Evolutionary conservation across 2,329 filamentous ascomycete species (phyloP).

Genomic region (Metarhizium brunneum): DNA sequence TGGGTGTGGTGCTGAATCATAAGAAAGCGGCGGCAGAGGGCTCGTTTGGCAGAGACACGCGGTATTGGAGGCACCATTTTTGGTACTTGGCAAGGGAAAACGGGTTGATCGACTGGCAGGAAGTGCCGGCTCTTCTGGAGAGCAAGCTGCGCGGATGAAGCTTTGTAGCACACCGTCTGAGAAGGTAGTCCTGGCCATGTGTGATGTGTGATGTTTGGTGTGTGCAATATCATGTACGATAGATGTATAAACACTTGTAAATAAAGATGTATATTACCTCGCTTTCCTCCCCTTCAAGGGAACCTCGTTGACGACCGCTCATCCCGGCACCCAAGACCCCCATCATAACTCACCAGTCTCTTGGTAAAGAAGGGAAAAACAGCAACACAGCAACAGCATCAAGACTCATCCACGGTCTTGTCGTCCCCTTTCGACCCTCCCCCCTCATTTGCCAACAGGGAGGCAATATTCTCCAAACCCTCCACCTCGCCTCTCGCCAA

Average conservation of each 20-base stretch:
- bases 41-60: conserved; percentile 10
- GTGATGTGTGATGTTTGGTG: neutral
- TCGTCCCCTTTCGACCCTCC: conserved; percentile 6
- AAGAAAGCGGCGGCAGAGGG: conserved; percentile 12
- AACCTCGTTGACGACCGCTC: too few species aligned
- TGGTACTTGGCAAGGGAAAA: conserved; percentile 36
- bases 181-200: neutral
- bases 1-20: conserved; percentile 19
- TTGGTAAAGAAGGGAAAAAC: neutral
- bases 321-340: too few species aligned
- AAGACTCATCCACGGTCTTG: conserved; percentile 22
- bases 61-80: conserved; percentile 40
- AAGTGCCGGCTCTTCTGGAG: conserved; percentile 13
- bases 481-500: conserved; percentile 46
- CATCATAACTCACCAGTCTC: too few species aligned
- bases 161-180: neutral
- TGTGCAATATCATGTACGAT: neutral
- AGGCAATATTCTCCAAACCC: conserved; percentile 42
- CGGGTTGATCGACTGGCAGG: conserved; percentile 23
- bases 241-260: too few species aligned
- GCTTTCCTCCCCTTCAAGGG: too few species aligned
- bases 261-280: too few species aligned
- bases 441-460: conserved; percentile 27
- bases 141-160: conserved; percentile 5
- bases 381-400: neutral